A percentile compares a stretch with the other conserved stretches of the same genome.
These are phyloP conservation scores for Globisporangium polare DNA, from an alignment of 352 stramenopile species.

Conservation along the genomic window DNA sequence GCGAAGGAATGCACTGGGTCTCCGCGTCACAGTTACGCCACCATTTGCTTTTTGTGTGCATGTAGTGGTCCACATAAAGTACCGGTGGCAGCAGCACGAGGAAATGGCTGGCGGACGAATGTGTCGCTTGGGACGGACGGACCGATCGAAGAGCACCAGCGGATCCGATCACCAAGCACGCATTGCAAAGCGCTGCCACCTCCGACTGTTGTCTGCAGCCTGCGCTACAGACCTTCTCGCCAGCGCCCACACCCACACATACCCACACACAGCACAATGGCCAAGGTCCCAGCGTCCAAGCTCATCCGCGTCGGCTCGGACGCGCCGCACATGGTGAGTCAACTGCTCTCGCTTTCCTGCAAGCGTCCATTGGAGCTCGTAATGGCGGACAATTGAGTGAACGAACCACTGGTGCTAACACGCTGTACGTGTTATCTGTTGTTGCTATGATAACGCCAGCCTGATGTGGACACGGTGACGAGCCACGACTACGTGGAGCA, in stretches of 20 bases:
- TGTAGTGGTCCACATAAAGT: background rate
- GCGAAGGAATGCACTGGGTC: background rate
- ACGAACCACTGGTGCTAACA: background rate
- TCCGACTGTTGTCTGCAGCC: background rate
- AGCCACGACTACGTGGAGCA: slow-evolving; percentile 80
- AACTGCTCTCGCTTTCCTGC: background rate
- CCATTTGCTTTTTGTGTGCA: too few species aligned
- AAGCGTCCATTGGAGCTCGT: background rate
- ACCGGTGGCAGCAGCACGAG: background rate
- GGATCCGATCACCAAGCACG: background rate
- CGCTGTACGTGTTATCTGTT: background rate
- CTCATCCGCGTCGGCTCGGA: slow-evolving; percentile 74
- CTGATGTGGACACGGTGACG: slow-evolving; percentile 63
- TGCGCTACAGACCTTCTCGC: background rate
- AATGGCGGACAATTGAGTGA: background rate
- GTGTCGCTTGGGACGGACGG: slow-evolving; percentile 3
- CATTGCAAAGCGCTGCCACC: slow-evolving; percentile 1
- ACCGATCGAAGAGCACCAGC: background rate
- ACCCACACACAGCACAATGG: slow-evolving; percentile 35
- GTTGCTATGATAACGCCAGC: slow-evolving; percentile 24
- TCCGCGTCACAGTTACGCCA: background rate
- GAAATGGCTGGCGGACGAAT: slow-evolving; percentile 11
- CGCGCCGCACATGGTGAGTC: slow-evolving; percentile 71
- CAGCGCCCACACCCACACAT: background rate
- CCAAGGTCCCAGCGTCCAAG: slow-evolving; percentile 57